Evolutionary conservation across 148 eudicot species (phyloP).

Genomic region (Fagopyrum homotropicum): DNA sequence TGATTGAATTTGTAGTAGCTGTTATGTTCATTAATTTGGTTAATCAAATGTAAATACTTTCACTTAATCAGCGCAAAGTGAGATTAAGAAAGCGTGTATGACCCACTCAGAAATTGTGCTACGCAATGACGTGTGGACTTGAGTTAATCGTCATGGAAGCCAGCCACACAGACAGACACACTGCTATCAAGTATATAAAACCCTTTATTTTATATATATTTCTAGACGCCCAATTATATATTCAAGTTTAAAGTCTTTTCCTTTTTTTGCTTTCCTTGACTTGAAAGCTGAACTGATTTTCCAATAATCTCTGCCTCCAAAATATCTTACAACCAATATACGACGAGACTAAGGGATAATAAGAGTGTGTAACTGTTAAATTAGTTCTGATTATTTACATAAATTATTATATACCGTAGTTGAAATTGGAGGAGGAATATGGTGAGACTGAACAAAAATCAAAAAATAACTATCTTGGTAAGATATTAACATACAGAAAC

Average conservation of each 20-base stretch:
- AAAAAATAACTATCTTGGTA: too few relatives aligned
- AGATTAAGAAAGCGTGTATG: not conserved
- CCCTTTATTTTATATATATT: too few relatives aligned
- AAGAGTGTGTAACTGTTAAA: too few relatives aligned
- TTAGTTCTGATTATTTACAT: too few relatives aligned
- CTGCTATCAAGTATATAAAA: not conserved
- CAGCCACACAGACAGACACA: not conserved
- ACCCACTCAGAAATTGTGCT: not conserved
- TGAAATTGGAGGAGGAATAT: too few relatives aligned
- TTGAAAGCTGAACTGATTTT: not conserved
- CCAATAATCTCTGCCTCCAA: not conserved
- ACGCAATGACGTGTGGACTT: not conserved
- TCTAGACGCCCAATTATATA: not conserved
- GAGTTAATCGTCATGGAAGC: not conserved
- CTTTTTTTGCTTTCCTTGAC: not conserved
- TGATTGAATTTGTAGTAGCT: not conserved
- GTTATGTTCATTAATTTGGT: not conserved
- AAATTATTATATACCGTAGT: too few relatives aligned
- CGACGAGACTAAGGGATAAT: too few relatives aligned
- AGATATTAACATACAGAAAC: too few relatives aligned
- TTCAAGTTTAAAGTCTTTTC: too few relatives aligned
- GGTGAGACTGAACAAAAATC: too few relatives aligned
- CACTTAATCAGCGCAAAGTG: not conserved
- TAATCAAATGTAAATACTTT: not conserved
- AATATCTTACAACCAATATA: not conserved